Conservation (phyloP, 345 rosid genomes). For the Corymbia maculata region DNA sequence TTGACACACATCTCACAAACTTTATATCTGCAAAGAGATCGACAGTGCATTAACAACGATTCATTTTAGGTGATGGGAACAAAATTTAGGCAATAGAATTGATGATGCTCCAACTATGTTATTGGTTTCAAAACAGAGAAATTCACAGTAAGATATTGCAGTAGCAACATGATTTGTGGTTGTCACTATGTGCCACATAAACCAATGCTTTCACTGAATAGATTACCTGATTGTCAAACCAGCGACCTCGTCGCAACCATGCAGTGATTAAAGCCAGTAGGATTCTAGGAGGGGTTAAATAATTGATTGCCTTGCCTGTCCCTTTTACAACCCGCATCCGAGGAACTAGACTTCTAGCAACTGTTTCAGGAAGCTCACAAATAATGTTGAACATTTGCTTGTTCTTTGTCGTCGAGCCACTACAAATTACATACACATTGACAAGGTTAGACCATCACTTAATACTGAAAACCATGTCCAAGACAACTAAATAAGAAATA, state of each 20-base stretch:
- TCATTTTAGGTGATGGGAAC: neutral
- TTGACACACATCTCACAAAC: neutral
- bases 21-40: neutral
- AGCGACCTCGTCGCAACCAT: constrained; percentile 85
- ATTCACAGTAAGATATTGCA: neutral
- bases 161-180: neutral
- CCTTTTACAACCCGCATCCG: constrained; percentile 85
- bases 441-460: neutral
- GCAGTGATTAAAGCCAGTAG: constrained; percentile 83
- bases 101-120: neutral
- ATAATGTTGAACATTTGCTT: constrained; percentile 90
- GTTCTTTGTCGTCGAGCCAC: constrained; percentile 75
- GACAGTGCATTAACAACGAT: neutral
- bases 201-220: neutral
- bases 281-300: constrained; percentile 91
- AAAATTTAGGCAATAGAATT: neutral
- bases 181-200: neutral
- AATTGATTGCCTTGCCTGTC: constrained; percentile 65
- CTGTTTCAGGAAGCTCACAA: constrained; percentile 94
- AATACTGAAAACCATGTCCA: neutral
- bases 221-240: constrained; percentile 92
- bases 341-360: constrained; percentile 86
- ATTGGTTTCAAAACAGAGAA: neutral
- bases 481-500: neutral
- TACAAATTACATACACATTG: constrained; percentile 7